These are phyloP conservation scores for Claviceps quebecensis DNA, from an alignment of 2,329 filamentous ascomycete genomes.

Conservation along the genomic window DNA sequence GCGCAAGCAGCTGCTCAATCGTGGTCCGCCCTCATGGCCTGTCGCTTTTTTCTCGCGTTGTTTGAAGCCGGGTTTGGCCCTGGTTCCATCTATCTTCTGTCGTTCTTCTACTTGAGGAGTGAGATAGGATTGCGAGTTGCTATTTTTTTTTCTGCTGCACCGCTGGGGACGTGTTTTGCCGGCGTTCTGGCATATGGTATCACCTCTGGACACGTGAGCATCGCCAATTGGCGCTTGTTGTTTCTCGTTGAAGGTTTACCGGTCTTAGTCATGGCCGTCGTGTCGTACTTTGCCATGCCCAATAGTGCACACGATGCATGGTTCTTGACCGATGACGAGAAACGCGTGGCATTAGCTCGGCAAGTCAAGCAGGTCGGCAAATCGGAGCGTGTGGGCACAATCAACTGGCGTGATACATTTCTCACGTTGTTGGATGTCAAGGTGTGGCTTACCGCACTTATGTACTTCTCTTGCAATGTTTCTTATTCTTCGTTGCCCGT, in stretches of 20 bases:
- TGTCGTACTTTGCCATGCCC: conserved; percentile 17
- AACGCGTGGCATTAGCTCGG: conserved; percentile 5
- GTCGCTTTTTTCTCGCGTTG: conserved; percentile 26
- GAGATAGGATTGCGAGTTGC: conserved; percentile 19
- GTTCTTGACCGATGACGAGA: conserved; percentile 11
- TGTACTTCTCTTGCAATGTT: conserved; percentile 12
- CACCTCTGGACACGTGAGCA: conserved; percentile 37
- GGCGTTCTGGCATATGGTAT: conserved; percentile 53
- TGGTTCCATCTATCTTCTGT: conserved; percentile 20
- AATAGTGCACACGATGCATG: conserved; percentile 4
- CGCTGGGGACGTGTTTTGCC: conserved; percentile 53
- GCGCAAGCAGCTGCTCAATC: conserved; percentile 30
- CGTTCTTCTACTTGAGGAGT: conserved; percentile 22
- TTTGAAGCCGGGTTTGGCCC: conserved; percentile 19
- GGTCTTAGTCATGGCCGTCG: conserved; percentile 17
- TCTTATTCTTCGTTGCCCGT: conserved; percentile 19
- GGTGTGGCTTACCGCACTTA: conserved; percentile 15
- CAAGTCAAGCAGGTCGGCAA: conserved; percentile 4
- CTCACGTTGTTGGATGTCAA: conserved; percentile 20
- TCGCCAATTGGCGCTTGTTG: conserved; percentile 51
- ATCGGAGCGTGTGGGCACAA: background rate
- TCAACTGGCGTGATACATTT: conserved; percentile 15
- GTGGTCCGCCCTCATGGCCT: conserved; percentile 29
- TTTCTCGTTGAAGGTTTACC: conserved; percentile 39
- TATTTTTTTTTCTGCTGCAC: conserved; percentile 40